Conservation (phyloP, 2,329 filamentous ascomycete species). For the Seiridium unicorne region DNA sequence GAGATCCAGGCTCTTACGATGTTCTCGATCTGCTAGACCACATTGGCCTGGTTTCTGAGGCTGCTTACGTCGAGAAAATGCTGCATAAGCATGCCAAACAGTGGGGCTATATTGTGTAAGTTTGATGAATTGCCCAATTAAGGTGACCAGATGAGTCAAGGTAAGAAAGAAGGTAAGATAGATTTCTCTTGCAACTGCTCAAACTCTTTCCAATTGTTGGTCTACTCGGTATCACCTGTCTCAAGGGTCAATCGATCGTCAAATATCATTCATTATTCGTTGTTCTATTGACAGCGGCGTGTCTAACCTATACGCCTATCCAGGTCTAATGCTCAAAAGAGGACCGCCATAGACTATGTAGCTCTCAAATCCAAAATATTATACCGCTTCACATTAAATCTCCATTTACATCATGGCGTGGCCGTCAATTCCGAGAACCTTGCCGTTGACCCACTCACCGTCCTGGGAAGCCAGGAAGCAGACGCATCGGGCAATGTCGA, state of each 20-base stretch:
- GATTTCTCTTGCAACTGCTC: too few relatives aligned
- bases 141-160: too few relatives aligned
- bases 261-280: not conserved
- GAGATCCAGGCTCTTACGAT: too few relatives aligned
- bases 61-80: too few relatives aligned
- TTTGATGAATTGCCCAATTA: too few relatives aligned
- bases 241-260: not conserved
- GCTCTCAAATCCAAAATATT: not conserved
- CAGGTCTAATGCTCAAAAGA: not conserved
- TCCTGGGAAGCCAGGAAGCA: constrained; percentile 50
- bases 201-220: too few relatives aligned
- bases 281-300: not conserved
- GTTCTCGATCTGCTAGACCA: too few relatives aligned
- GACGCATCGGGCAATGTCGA: constrained; percentile 66
- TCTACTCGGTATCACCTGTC: too few relatives aligned
- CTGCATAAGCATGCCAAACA: too few relatives aligned
- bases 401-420: constrained; percentile 16
- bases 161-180: too few relatives aligned
- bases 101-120: too few relatives aligned
- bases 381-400: not conserved
- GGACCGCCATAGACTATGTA: not conserved
- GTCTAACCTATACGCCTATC: not conserved
- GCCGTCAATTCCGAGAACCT: constrained; percentile 13
- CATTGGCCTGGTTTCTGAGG: too few relatives aligned
- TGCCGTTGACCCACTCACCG: constrained; percentile 45